phyloP scores from a whole-genome alignment of 495 filamentous ascomycete genomes.

The Parathielavia appendiculata region DNA sequence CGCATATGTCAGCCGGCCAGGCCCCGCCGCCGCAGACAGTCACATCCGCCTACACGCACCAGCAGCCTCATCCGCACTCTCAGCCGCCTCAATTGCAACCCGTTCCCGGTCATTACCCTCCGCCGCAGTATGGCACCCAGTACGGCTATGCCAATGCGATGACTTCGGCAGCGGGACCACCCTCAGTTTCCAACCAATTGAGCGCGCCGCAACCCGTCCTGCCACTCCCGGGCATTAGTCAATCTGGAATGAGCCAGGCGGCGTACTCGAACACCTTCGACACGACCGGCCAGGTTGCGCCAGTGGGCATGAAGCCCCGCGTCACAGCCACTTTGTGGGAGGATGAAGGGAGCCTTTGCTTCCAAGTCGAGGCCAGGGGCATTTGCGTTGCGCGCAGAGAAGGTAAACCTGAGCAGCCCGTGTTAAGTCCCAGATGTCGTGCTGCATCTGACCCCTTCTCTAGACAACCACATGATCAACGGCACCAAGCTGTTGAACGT shows the following conservation, averaged over 20 bases:
- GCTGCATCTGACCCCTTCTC: neutral
- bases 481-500: slow-evolving; percentile 96
- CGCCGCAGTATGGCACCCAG: slow-evolving; percentile 52
- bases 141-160: slow-evolving; percentile 73
- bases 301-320: slow-evolving; percentile 96
- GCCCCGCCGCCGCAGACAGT: slow-evolving; percentile 75
- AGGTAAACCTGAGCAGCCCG: slow-evolving; percentile 52
- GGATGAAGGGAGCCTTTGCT: slow-evolving; percentile 95
- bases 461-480: slow-evolving; percentile 99
- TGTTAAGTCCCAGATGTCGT: neutral
- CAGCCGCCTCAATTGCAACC: slow-evolving; percentile 74
- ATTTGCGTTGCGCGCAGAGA: slow-evolving; percentile 93
- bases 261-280: slow-evolving; percentile 65
- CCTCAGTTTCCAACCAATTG: slow-evolving; percentile 66
- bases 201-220: slow-evolving; percentile 53
- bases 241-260: slow-evolving; percentile 43
- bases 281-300: slow-evolving; percentile 84
- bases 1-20: slow-evolving; percentile 77
- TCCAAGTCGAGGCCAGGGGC: slow-evolving; percentile 94
- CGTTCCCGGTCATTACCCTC: slow-evolving; percentile 61
- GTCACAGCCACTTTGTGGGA: slow-evolving; percentile 98
- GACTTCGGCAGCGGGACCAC: slow-evolving; percentile 61
- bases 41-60: slow-evolving; percentile 69
- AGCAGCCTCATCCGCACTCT: slow-evolving; percentile 40
- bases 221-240: slow-evolving; percentile 59